Evolutionary conservation across 345 rosid genomes (phyloP).

Genomic region (Gossypium mustelinum): DNA sequence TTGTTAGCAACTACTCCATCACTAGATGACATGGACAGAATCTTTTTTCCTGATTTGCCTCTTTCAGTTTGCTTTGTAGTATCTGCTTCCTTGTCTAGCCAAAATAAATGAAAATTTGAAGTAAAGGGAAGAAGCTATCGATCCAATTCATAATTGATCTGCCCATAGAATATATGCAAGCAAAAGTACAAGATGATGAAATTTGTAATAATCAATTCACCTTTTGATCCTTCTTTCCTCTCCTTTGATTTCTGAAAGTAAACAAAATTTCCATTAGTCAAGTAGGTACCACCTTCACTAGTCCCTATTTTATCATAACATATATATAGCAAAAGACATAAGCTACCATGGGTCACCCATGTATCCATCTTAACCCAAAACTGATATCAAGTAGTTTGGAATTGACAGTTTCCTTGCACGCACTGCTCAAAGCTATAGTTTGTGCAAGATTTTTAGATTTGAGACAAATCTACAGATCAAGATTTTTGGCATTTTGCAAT

Average conservation of each 20-base stretch:
- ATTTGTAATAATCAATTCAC: conserved; percentile 30
- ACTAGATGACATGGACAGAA: conserved; percentile 32
- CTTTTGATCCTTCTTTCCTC: conserved; percentile 53
- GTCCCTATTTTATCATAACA: conserved; percentile 2
- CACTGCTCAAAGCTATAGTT: neutral
- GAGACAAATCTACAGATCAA: neutral
- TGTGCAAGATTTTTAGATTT: neutral
- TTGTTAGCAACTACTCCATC: conserved; percentile 18
- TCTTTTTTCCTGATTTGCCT: conserved; percentile 32
- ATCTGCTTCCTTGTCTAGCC: conserved; percentile 33
- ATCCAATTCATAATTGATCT: conserved; percentile 7
- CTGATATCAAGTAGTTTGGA: neutral
- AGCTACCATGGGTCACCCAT: neutral
- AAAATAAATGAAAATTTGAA: neutral
- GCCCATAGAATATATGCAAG: conserved; percentile 2
- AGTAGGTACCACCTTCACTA: neutral
- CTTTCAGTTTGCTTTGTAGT: conserved; percentile 35
- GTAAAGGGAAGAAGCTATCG: neutral
- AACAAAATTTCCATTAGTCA: conserved; percentile 8
- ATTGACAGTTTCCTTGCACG: neutral
- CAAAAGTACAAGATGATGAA: neutral
- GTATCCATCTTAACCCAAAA: conserved; percentile 6
- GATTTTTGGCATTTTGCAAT: conserved; percentile 3
- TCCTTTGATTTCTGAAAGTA: conserved; percentile 48
- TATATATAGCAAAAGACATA: neutral